Percentiles rank a stretch among this genome's conserved stretches.
Conservation (phyloP, 2,329 filamentous ascomycete genomes). For the Septoria linicola region DNA sequence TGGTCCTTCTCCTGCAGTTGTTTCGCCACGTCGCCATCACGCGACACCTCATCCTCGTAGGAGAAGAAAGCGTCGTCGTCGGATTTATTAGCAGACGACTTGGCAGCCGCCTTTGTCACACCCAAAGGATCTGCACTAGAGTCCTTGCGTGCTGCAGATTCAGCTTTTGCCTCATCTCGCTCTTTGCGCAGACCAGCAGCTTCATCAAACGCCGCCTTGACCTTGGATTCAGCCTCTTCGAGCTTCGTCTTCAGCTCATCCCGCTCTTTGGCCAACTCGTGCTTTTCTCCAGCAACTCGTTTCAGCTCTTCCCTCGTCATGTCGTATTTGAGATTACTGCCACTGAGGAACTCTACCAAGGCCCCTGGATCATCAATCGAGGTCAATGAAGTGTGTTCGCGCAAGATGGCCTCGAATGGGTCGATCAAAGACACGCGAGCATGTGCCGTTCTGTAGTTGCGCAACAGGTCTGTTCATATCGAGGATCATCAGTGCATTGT, state of each 20-base stretch:
- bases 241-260: slow-evolving; percentile 76
- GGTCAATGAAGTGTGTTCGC: slow-evolving; percentile 87
- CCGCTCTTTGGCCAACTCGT: slow-evolving; percentile 56
- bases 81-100: slow-evolving; percentile 1
- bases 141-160: background rate
- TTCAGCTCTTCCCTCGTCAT: slow-evolving; percentile 95
- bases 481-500: slow-evolving; percentile 34
- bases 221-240: slow-evolving; percentile 65
- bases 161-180: slow-evolving; percentile 24
- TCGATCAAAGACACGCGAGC: slow-evolving; percentile 83
- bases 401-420: slow-evolving; percentile 84
- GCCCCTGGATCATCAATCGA: slow-evolving; percentile 83
- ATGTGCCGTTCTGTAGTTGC: slow-evolving; percentile 90
- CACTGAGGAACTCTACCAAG: slow-evolving; percentile 84
- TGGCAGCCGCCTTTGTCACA: slow-evolving; percentile 12
- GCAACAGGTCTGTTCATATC: slow-evolving; percentile 68
- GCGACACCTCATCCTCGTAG: slow-evolving; percentile 69
- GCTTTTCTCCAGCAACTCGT: slow-evolving; percentile 62
- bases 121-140: slow-evolving; percentile 21
- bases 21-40: slow-evolving; percentile 60
- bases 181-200: slow-evolving; percentile 54
- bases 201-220: slow-evolving; percentile 63
- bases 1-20: slow-evolving; percentile 62
- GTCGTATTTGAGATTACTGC: slow-evolving; percentile 79
- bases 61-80: slow-evolving; percentile 78